Conservation (phyloP, 768 basidiomycete genomes). For the Chalciporus chontae region DNA sequence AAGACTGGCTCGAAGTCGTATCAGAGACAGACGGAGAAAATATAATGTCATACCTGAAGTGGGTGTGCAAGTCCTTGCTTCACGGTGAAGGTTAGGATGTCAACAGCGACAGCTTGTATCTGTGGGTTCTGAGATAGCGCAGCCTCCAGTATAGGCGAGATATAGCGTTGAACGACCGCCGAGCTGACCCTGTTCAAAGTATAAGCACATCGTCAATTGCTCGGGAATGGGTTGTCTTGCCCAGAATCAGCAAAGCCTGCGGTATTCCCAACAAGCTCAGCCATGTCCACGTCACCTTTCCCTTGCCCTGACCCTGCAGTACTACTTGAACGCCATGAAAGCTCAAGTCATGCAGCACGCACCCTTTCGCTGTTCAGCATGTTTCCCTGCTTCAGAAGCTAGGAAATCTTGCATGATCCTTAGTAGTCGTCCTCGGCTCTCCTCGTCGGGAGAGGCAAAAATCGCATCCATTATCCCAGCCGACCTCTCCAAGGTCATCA, state of each 20-base stretch:
- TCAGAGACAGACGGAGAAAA: conserved; percentile 1
- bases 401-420: conserved; percentile 93
- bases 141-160: conserved; percentile 75
- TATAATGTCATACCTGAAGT: conserved; percentile 57
- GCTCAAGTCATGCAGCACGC: neutral
- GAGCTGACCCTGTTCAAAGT: conserved; percentile 73
- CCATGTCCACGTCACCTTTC: conserved; percentile 67
- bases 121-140: conserved; percentile 66
- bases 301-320: conserved; percentile 17
- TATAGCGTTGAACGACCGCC: conserved; percentile 90
- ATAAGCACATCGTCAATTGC: neutral
- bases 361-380: conserved; percentile 71
- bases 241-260: conserved; percentile 97
- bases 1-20: conserved; percentile 50
- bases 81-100: conserved; percentile 89
- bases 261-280: conserved; percentile 91
- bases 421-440: conserved; percentile 68
- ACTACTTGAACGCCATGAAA: neutral
- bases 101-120: conserved; percentile 81
- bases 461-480: conserved; percentile 86
- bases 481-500: conserved; percentile 82
- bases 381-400: conserved; percentile 76
- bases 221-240: conserved; percentile 43
- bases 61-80: conserved; percentile 96
- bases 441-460: conserved; percentile 71